A percentile compares a stretch with the other conserved stretches of the same genome.
These are phyloP conservation scores for Hypomyces perniciosus DNA, from an alignment of 2,329 filamentous ascomycete genomes.

Conservation along the genomic window DNA sequence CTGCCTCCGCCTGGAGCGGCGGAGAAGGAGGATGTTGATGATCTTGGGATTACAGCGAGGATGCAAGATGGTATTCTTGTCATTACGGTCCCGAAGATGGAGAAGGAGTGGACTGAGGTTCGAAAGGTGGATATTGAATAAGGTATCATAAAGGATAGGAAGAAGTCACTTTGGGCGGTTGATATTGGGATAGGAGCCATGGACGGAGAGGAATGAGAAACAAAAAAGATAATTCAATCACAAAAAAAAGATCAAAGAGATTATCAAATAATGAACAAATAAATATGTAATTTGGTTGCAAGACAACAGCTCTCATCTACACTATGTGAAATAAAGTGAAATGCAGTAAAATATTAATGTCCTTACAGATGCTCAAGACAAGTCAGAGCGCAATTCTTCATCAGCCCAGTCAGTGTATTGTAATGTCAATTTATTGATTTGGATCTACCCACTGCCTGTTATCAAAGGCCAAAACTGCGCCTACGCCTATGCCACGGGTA, in stretches of 20 bases:
- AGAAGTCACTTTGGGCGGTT: not conserved
- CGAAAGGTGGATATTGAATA: constrained; percentile 49
- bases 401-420: too few relatives aligned
- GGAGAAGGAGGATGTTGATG: constrained; percentile 57
- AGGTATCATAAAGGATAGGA: not conserved
- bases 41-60: constrained; percentile 62
- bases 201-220: too few relatives aligned
- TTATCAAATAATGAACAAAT: not conserved
- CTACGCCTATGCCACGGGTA: constrained; percentile 30
- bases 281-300: not conserved
- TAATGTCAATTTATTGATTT: constrained; percentile 5
- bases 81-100: constrained; percentile 69
- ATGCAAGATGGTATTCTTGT: constrained; percentile 73
- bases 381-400: too few relatives aligned
- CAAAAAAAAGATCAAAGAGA: not conserved
- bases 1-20: constrained; percentile 42
- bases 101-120: constrained; percentile 60
- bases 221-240: not conserved
- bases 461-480: constrained; percentile 21
- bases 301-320: too few relatives aligned
- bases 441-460: constrained; percentile 15
- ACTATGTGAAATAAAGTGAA: too few relatives aligned
- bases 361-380: too few relatives aligned
- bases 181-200: not conserved
- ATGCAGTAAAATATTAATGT: too few relatives aligned